Evolutionary conservation across 169 alveolate species (phyloP).

Genomic region (Plasmodium sp.): DNA sequence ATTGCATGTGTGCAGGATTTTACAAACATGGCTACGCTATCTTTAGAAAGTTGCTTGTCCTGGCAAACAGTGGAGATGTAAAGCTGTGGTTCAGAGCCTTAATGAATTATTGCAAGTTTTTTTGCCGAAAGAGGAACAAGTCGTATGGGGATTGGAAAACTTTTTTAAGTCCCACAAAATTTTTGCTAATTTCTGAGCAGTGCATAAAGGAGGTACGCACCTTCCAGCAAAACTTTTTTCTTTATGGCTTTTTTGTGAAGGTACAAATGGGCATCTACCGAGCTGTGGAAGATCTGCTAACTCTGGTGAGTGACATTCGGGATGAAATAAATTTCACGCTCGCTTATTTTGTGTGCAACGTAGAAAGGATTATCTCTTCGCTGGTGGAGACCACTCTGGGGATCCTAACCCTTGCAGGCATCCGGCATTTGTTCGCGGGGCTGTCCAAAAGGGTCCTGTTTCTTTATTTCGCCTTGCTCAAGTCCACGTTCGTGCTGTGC

Average conservation of each 20-base stretch:
- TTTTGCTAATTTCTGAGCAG: conserved; percentile 40
- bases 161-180: conserved; percentile 8
- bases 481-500: conserved; percentile 29
- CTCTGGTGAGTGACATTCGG: conserved; percentile 45
- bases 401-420: conserved; percentile 7
- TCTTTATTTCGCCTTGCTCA: conserved; percentile 18
- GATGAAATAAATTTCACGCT: conserved; percentile 72
- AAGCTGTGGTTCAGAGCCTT: conserved; percentile 43
- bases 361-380: conserved; percentile 18
- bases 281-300: conserved; percentile 41
- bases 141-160: not conserved
- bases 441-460: conserved; percentile 36
- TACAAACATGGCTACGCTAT: conserved; percentile 41
- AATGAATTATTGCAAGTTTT: conserved; percentile 50
- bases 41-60: conserved; percentile 6
- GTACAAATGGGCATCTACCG: conserved; percentile 25
- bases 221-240: conserved; percentile 46
- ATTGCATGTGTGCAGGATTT: conserved; percentile 46
- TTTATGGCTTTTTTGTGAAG: conserved; percentile 28
- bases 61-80: conserved; percentile 32
- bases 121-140: conserved; percentile 9
- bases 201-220: conserved; percentile 21
- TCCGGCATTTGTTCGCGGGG: conserved; percentile 23
- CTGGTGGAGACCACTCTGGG: conserved; percentile 25
- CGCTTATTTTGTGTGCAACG: conserved; percentile 35